Evolutionary conservation across 768 basidiomycete species (phyloP).

Genomic region (Mycena leptocephala): DNA sequence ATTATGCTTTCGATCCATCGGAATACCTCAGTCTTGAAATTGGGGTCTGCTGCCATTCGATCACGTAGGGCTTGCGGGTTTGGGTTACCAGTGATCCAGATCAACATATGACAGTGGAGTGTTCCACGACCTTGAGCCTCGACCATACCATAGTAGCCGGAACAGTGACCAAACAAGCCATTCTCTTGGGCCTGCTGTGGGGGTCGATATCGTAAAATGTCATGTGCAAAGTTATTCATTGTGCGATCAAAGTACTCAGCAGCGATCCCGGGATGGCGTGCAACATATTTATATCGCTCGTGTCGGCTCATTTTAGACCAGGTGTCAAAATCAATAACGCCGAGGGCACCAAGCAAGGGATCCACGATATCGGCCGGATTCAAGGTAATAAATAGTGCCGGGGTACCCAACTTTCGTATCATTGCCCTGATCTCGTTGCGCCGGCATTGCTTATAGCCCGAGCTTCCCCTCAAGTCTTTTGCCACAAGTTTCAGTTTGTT

Average conservation of each 20-base stretch:
- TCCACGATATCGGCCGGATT: slow-evolving; percentile 50
- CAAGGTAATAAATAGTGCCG: slow-evolving; percentile 47
- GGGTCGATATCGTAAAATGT: neutral
- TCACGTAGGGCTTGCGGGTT: neutral
- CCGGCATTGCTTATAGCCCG: slow-evolving; percentile 31
- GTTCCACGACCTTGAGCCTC: slow-evolving; percentile 41
- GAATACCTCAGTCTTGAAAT: neutral
- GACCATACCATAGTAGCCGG: neutral
- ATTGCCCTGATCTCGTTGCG: slow-evolving; percentile 46
- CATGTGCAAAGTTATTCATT: neutral
- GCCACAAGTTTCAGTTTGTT: neutral
- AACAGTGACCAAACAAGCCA: neutral
- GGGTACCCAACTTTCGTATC: slow-evolving; percentile 38
- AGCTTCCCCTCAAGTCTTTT: slow-evolving; percentile 30
- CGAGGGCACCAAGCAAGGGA: slow-evolving; percentile 41
- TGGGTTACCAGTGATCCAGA: neutral
- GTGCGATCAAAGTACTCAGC: neutral
- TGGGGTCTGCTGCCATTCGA: neutral
- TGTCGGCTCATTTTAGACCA: too few species aligned
- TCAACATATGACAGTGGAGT: slow-evolving; percentile 50
- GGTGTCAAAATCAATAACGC: too few species aligned
- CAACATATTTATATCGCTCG: slow-evolving; percentile 19
- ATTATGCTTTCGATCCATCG: neutral
- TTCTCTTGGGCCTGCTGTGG: too few species aligned
- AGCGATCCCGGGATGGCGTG: neutral